A percentile compares a stretch with the other conserved stretches of the same genome.
phyloP scores from a whole-genome alignment of 164 flowering plant species.

The Saururus chinensis region DNA sequence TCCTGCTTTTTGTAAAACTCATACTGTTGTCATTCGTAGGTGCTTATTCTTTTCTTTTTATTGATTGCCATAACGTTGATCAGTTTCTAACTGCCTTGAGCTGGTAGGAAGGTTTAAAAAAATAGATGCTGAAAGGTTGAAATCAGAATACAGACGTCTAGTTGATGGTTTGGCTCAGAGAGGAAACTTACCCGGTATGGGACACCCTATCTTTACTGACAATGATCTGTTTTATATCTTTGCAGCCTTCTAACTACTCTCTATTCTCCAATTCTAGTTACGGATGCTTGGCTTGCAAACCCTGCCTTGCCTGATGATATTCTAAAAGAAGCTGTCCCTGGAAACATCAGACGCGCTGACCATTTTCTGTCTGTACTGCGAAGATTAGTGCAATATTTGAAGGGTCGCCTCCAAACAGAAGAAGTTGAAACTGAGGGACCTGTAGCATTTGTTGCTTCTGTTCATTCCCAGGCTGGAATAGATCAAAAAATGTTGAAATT shows the following conservation, averaged over 20 bases:
- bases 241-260: background rate
- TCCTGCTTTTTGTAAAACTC: no score
- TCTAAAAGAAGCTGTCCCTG: conserved; percentile 96
- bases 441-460: conserved; percentile 66
- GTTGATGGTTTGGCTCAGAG: conserved; percentile 93
- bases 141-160: conserved; percentile 87
- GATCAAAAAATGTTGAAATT: conserved; percentile 91
- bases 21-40: no score
- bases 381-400: conserved; percentile 82
- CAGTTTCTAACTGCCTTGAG: conserved; percentile 18
- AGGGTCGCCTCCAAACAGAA: conserved; percentile 74
- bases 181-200: conserved; percentile 77
- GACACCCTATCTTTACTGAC: background rate
- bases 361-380: conserved; percentile 84
- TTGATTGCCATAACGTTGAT: conserved; percentile 4
- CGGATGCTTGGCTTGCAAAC: conserved; percentile 81
- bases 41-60: background rate
- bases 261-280: conserved; percentile 26
- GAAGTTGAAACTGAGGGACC: conserved; percentile 95
- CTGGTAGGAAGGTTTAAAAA: conserved; percentile 99
- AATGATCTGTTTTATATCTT: background rate
- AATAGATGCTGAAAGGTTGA: conserved; percentile 88
- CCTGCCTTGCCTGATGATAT: conserved; percentile 98
- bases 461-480: conserved; percentile 73
- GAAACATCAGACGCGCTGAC: conserved; percentile 96